Percentiles rank a stretch among this genome's conserved stretches.
These are phyloP conservation scores for Penicillium glabrum DNA, from an alignment of 2,329 filamentous ascomycete species.

Conservation along the genomic window DNA sequence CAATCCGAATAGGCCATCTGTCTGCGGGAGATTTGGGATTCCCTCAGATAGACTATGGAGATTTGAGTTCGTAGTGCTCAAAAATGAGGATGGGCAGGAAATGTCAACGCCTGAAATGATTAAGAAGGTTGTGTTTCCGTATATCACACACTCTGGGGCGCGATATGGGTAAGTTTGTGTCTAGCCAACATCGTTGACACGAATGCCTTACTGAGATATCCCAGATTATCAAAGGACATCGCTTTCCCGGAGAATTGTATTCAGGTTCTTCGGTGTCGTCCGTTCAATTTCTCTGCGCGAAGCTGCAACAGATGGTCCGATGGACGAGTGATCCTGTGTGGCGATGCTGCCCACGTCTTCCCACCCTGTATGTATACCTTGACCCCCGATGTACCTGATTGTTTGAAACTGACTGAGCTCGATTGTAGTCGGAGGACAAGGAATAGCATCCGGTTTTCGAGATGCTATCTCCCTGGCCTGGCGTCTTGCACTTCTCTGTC, in stretches of 20 bases:
- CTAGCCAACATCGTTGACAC: too few relatives aligned
- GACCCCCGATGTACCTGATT: too few relatives aligned
- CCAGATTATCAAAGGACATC: constrained; percentile 21
- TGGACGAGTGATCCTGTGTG: constrained; percentile 44
- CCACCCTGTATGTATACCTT: constrained; percentile 41
- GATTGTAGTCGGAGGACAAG: constrained; percentile 40
- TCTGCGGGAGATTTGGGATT: constrained; percentile 47
- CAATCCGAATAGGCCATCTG: constrained; percentile 43
- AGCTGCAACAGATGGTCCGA: constrained; percentile 50
- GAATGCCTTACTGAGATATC: too few relatives aligned
- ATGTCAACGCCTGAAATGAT: constrained; percentile 14
- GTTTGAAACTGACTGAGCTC: too few relatives aligned
- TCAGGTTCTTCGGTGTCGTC: constrained; percentile 45
- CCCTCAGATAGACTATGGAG: constrained; percentile 44
- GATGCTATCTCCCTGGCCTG: constrained; percentile 40
- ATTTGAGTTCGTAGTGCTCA: constrained; percentile 38
- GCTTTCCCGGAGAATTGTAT: constrained; percentile 49
- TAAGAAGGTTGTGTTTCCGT: constrained; percentile 1
- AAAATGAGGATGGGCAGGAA: constrained; percentile 29
- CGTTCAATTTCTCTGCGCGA: constrained; percentile 47
- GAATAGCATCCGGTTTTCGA: constrained; percentile 42
- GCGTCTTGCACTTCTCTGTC: constrained; percentile 29
- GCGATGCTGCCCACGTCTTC: constrained; percentile 55
- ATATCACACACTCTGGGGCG: neutral
- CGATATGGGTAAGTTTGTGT: neutral